phyloP scores from a whole-genome alignment of 495 filamentous ascomycete species.

The Lophiostoma macrostomum region DNA sequence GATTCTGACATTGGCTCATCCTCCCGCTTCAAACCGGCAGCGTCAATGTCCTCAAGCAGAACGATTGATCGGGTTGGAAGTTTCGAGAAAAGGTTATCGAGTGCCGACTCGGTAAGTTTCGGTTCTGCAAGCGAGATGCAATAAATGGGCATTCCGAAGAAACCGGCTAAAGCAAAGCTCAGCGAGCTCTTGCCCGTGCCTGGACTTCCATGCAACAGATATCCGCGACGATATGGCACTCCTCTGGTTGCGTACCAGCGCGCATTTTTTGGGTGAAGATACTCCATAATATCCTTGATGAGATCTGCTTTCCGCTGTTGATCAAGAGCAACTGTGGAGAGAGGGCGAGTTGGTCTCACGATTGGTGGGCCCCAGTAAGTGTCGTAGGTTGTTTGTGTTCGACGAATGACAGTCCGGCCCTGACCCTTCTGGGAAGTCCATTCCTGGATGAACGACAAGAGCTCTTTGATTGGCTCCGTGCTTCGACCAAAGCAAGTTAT shows the following conservation, averaged over 20 bases:
- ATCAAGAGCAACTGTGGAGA: slow-evolving; percentile 83
- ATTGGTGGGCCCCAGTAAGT: slow-evolving; percentile 61
- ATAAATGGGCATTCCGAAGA: slow-evolving; percentile 68
- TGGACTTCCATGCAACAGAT: slow-evolving; percentile 44
- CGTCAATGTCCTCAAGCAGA: slow-evolving; percentile 72
- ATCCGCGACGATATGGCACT: slow-evolving; percentile 44
- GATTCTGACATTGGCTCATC: slow-evolving; percentile 12
- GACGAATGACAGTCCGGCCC: slow-evolving; percentile 51
- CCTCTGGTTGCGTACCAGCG: slow-evolving; percentile 74
- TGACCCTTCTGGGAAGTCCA: slow-evolving; percentile 36
- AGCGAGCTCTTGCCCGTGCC: slow-evolving; percentile 45
- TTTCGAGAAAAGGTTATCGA: slow-evolving; percentile 66
- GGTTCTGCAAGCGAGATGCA: slow-evolving; percentile 63
- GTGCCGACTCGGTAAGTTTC: slow-evolving; percentile 64
- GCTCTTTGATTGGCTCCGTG: slow-evolving; percentile 60
- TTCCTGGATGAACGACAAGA: slow-evolving; percentile 53
- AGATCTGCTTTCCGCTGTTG: slow-evolving; percentile 67
- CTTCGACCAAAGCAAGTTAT: slow-evolving; percentile 51
- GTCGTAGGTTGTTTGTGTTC: slow-evolving; percentile 45
- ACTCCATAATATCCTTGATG: slow-evolving; percentile 82
- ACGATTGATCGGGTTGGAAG: slow-evolving; percentile 68
- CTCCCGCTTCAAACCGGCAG: slow-evolving; percentile 62
- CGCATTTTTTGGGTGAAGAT: slow-evolving; percentile 66
- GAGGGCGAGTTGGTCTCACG: slow-evolving; percentile 67
- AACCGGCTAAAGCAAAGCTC: slow-evolving; percentile 63